Evolutionary conservation across 1,284 basidiomycete species (phyloP).

Genomic region (Ustilago crameri): DNA sequence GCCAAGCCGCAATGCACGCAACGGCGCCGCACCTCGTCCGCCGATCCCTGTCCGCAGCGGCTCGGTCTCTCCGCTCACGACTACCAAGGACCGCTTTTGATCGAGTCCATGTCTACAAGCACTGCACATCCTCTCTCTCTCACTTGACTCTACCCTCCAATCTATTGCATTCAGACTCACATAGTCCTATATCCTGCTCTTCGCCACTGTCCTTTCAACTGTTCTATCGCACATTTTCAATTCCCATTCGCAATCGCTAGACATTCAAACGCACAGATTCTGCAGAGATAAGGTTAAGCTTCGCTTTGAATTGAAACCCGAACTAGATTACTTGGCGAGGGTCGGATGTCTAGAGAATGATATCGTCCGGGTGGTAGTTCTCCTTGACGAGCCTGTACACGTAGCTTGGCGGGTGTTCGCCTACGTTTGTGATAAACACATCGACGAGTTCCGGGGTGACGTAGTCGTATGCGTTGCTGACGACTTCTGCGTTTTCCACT

Average conservation of each 20-base stretch:
- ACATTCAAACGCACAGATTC: no score
- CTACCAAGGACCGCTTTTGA: slow-evolving; percentile 10
- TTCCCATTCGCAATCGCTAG: no score
- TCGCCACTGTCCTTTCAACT: no score
- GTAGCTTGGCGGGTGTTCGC: slow-evolving; percentile 67
- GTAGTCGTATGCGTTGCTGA: slow-evolving; percentile 94
- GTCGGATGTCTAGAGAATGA: slow-evolving; percentile 30
- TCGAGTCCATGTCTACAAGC: no score
- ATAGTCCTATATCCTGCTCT: no score
- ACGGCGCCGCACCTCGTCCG: slow-evolving; percentile 13
- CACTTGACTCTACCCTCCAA: background rate
- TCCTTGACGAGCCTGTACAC: slow-evolving; percentile 68
- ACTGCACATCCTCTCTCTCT: background rate
- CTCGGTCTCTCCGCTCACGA: slow-evolving; percentile 20
- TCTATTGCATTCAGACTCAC: background rate
- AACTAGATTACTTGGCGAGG: background rate
- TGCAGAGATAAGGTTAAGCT: no score
- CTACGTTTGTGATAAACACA: slow-evolving; percentile 91
- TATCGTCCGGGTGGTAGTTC: slow-evolving; percentile 59
- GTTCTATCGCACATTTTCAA: no score
- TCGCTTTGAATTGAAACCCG: slow-evolving; percentile 3
- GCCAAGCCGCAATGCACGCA: background rate
- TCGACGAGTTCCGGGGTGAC: slow-evolving; percentile 90
- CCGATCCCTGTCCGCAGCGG: slow-evolving; percentile 22
- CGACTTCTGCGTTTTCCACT: slow-evolving; percentile 77